A percentile compares a stretch with the other conserved stretches of the same genome.
Conservation (phyloP, 2,329 filamentous ascomycete genomes). For the Harringtonia lauricola region DNA sequence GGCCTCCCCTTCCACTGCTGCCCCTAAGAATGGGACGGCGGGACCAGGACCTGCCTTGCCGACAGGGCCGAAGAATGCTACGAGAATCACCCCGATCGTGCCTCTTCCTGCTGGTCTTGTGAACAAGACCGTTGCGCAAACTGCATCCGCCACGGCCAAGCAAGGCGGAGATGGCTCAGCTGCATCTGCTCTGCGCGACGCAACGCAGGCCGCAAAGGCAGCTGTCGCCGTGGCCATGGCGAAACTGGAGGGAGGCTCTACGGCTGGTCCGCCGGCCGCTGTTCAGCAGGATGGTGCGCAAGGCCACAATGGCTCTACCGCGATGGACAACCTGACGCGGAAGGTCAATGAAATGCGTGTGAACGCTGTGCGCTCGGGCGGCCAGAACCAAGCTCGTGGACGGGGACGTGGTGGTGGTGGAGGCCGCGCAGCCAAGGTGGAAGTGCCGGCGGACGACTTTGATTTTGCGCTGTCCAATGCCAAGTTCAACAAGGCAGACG, state of each 20-base stretch:
- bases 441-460: slow-evolving; percentile 83
- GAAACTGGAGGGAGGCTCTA: slow-evolving; percentile 40
- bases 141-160: slow-evolving; percentile 27
- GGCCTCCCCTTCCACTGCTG: not conserved
- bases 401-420: slow-evolving; percentile 26
- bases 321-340: slow-evolving; percentile 60
- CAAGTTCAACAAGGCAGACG: slow-evolving; percentile 77
- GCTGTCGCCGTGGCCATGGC: slow-evolving; percentile 76
- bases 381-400: slow-evolving; percentile 21
- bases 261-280: slow-evolving; percentile 3
- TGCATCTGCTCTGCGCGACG: slow-evolving; percentile 45
- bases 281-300: not conserved
- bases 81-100: slow-evolving; percentile 53
- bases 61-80: slow-evolving; percentile 33
- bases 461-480: slow-evolving; percentile 82
- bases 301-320: slow-evolving; percentile 25
- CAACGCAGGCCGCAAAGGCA: slow-evolving; percentile 63
- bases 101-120: slow-evolving; percentile 43
- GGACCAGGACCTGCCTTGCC: slow-evolving; percentile 17
- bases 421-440: slow-evolving; percentile 54
- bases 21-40: not conserved
- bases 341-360: slow-evolving; percentile 70
- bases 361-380: slow-evolving; percentile 29
- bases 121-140: slow-evolving; percentile 16
- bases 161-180: slow-evolving; percentile 21